Evolutionary conservation across 2,329 filamentous ascomycete species (phyloP), one percentile per base, ranked within the genome.

Genomic region (Coniella lustricola): DNA sequence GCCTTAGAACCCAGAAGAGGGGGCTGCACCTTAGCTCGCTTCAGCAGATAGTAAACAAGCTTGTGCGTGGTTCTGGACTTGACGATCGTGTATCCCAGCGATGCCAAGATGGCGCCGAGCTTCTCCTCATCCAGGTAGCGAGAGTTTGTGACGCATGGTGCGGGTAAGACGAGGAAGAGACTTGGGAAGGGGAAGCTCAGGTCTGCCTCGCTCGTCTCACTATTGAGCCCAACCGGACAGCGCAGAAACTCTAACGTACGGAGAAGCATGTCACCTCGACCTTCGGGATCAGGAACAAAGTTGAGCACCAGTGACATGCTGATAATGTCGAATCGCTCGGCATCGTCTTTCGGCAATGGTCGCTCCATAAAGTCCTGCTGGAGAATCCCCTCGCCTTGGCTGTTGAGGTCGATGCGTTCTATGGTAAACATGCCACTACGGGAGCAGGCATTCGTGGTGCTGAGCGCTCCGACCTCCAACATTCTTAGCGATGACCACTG

Each of bases 301-400:
- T 98, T 98, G 54, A 98, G 74, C 4, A 98, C 93, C 46, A 98
- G 71, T 8, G 90, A 95, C 20, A 98, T 73, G 43, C 90, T 95
- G 59, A 98, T 84, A 44, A 97, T 79, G 62, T 98, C 88, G 62
- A 97, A 97, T 18, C 72, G 72, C 35, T 90, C 82, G 0, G 69
- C 64, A 5, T 76, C 70, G 18, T 74, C 64, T 4, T 62, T 63
- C 0, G 91, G 91, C 3, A 91, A 65, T 0, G 90, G 87, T 21
- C 90, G 77, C 56, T 88, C 70, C 90, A 98, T 95, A 61, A 98
- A 97, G 64, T 98, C 89, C 62, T 96, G 89, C 64, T 94, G 82
- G 49, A 82, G 63, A 56, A 98, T 98, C 0, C 81, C 83, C 1
- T 84, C 74, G 40, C 83, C 84, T 61, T 95, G 89, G 51, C 90